phyloP scores from a whole-genome alignment of 192 early-diverging fungal species.

The Gigaspora rosea region DNA sequence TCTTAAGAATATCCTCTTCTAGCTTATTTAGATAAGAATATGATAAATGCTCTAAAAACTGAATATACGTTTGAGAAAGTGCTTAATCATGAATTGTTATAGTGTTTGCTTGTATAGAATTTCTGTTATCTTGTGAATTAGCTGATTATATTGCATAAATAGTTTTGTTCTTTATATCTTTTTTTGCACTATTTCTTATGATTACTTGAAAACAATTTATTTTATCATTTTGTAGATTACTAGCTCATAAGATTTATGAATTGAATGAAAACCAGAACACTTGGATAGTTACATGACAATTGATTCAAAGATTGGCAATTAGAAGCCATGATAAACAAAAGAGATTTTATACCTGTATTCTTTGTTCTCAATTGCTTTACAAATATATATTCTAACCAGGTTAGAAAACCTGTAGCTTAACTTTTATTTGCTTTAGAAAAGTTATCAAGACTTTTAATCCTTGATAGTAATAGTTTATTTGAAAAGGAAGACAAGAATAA shows the following conservation, averaged over 20 bases:
- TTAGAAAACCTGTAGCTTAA: conserved; percentile 25
- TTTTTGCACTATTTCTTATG: neutral
- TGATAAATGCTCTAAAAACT: neutral
- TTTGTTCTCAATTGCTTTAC: conserved; percentile 24
- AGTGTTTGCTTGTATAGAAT: conserved; percentile 32
- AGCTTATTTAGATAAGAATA: neutral
- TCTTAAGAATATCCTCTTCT: neutral
- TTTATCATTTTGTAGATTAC: neutral
- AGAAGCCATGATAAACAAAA: neutral
- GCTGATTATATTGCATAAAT: conserved; percentile 17
- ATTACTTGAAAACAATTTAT: neutral
- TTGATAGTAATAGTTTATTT: neutral
- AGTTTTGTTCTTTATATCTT: neutral
- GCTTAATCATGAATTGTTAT: conserved; percentile 13
- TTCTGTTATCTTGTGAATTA: neutral
- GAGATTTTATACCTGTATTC: conserved; percentile 4
- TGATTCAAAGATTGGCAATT: conserved; percentile 12
- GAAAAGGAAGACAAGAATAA: neutral
- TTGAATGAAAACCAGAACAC: neutral
- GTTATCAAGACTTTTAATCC: neutral
- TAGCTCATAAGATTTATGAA: conserved; percentile 3
- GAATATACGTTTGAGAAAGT: conserved; percentile 26
- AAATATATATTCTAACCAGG: conserved; percentile 10
- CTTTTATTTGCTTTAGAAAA: conserved; percentile 18
- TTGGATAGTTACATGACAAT: conserved; percentile 14